Evolutionary conservation across 2,329 filamentous ascomycete species (phyloP), one percentile per base, ranked within the genome.

Genomic region (Neurospora sp.): DNA sequence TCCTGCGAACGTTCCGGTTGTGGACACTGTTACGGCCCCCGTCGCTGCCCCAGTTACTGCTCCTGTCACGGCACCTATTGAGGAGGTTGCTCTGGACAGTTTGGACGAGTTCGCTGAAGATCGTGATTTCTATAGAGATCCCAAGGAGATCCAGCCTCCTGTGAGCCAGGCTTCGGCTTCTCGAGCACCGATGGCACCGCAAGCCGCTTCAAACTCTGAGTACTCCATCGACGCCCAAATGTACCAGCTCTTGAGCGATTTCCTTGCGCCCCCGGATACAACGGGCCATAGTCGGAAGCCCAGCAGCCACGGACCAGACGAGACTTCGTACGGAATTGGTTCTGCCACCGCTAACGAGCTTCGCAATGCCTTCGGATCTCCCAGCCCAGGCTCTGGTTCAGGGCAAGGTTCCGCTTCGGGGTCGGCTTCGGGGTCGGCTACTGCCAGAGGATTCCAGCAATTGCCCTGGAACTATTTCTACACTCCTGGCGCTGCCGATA

Each of bases 321-420:
- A 86, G 46, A 80, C 83, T 3, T 86, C 83, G 1, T 88, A 87
- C 71, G 86, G 84, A 17, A 86, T 88, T 85, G 82, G 85, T 74
- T 84, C 83, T 10, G 76, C 79, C 2, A 85, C 83, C 8, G 83
- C 85, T 36, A 83, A 85, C 66, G 84, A 85, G 19, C 73, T 85
- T 2, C 86, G 87, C 72, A 83, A 80, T 66, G 57, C 74, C 82
- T 57, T 77, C 76, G 15, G 75, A 23, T 69, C 80, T 8, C 78
- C 76, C 62, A 80, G 77, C 70, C 77, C 78, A 2, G 52, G 52
- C 52, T 62, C 52, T 36, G 52, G 52, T 17, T 62, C 52, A 17
- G 52, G 52, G 6, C 52, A 62, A 17, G 52, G 52, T 36, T 62
- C 52, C 28, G 28, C 52, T 17, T 62, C 52, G 8, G 70, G 77